Percentiles rank a stretch among this genome's conserved stretches.
Conservation (phyloP, 805 yeast species). For the Suhomyces tanzawaensis region DNA sequence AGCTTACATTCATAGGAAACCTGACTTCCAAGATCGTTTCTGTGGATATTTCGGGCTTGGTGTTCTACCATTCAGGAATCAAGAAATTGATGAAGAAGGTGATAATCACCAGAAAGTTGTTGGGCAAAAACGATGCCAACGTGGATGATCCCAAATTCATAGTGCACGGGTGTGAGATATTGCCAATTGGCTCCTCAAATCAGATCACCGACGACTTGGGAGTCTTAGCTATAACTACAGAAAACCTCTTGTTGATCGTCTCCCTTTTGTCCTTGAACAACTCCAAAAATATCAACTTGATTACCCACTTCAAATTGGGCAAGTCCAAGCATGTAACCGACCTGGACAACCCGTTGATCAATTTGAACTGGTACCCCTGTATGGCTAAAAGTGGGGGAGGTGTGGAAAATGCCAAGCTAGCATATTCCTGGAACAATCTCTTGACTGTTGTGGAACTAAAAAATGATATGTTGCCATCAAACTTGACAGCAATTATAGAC, state of each 20-base stretch:
- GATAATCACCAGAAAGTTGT: conserved; percentile 46
- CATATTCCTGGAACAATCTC: conserved; percentile 66
- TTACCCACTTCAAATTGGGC: conserved; percentile 54
- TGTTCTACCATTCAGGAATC: conserved; percentile 62
- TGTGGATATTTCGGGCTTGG: conserved; percentile 37
- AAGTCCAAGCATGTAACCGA: conserved; percentile 35
- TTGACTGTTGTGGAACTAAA: conserved; percentile 54
- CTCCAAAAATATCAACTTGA: conserved; percentile 20
- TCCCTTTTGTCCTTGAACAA: conserved; percentile 50
- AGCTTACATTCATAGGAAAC: conserved; percentile 27
- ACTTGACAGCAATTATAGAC: conserved; percentile 23
- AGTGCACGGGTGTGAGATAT: conserved; percentile 36
- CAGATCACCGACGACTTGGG: conserved; percentile 59
- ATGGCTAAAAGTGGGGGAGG: conserved; percentile 27
- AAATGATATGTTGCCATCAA: conserved; percentile 32
- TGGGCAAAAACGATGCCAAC: conserved; percentile 45
- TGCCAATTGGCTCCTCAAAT: conserved; percentile 60
- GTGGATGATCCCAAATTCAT: conserved; percentile 11
- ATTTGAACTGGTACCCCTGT: conserved; percentile 58
- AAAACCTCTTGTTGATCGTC: conserved; percentile 47
- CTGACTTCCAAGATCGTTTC: conserved; percentile 30
- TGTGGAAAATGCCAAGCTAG: conserved; percentile 45
- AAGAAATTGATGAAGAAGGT: conserved; percentile 54
- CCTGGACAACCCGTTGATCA: conserved; percentile 18
- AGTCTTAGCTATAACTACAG: conserved; percentile 57